Evolutionary conservation across 2,329 filamentous ascomycete genomes (phyloP), one percentile per base, ranked within the genome.

Genomic region (Tolypocladium tundrense): DNA sequence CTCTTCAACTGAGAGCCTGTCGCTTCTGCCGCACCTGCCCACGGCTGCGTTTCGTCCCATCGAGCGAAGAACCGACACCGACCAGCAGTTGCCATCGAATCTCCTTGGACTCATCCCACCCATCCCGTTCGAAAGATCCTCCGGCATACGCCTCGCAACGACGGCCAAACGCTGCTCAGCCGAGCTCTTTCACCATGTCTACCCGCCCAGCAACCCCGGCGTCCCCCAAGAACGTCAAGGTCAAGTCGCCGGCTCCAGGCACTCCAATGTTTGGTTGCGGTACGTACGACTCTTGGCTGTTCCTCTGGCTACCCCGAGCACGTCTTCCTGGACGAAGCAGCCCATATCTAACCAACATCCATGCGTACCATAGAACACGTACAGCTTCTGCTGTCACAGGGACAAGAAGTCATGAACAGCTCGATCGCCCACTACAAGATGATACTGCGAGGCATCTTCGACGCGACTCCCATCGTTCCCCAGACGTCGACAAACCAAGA

Each of bases 391-490:
- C 78, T 91, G 40, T 79, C 76, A 40, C 81, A 79, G 65, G 79
- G 76, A 52, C 82, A 84, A 61, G 83, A 86, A 61, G 81, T 83
- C 19, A 85, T 84, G 72, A 86, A 88, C 64, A 85, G 80, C 61
- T 87, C 86, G 24, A 83, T 89, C 60, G 77, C 83, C 57, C 83
- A 88, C 65, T 92, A 92, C 72, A 88, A 87, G 67, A 81, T 83
- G 67, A 83, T 90, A 60, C 77, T 91, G 43, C 80, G 86, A 60
- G 82, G 83, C 58, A 85, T 92, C 62, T 87, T 87, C 72, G 87
- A 91, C 69, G 78, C 81, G 61, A 83, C 78, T 54, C 84, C 81
- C 56, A 78, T 86, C 67, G 80, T 87, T 53, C 79, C 81, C 33
- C 87, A 88, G 70, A 90, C 84, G 7, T 84, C 80, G 59, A 87